Percentiles rank a stretch among this genome's conserved stretches.
Evolutionary conservation across 1,284 basidiomycete species (phyloP).

Genomic region (Puccinia hordei): DNA sequence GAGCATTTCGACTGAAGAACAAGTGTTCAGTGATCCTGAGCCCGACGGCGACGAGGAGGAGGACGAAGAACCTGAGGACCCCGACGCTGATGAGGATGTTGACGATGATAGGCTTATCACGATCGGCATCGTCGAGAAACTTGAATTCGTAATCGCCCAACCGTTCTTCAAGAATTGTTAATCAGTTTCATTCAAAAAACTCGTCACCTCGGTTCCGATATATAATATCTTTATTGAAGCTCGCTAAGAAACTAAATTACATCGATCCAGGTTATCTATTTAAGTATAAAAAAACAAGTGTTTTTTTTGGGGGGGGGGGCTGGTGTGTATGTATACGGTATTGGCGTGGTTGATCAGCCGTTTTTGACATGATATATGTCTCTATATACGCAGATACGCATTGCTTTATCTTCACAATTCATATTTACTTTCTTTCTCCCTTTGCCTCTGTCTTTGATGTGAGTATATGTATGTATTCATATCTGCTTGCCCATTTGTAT

Average conservation of each 20-base stretch:
- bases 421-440: neutral
- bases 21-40: conserved; percentile 5
- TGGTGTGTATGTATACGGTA: too few relatives aligned
- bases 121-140: conserved; percentile 27
- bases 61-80: neutral
- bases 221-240: too few relatives aligned
- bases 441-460: neutral
- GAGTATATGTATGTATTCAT: neutral
- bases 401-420: neutral
- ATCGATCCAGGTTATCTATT: neutral
- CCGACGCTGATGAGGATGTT: neutral
- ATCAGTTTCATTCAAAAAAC: neutral
- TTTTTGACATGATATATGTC: neutral
- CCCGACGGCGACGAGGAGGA: conserved; percentile 7
- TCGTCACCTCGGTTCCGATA: neutral
- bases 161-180: conserved; percentile 44
- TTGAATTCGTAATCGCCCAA: conserved; percentile 37
- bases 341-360: too few relatives aligned
- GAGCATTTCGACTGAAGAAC: neutral
- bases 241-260: too few relatives aligned
- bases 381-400: neutral
- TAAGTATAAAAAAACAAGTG: neutral
- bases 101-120: neutral
- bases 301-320: too few relatives aligned
- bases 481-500: neutral